Evolutionary conservation across 2,329 filamentous ascomycete species (phyloP), one percentile per base, ranked within the genome.

Genomic region (Leptographium wingfieldii): DNA sequence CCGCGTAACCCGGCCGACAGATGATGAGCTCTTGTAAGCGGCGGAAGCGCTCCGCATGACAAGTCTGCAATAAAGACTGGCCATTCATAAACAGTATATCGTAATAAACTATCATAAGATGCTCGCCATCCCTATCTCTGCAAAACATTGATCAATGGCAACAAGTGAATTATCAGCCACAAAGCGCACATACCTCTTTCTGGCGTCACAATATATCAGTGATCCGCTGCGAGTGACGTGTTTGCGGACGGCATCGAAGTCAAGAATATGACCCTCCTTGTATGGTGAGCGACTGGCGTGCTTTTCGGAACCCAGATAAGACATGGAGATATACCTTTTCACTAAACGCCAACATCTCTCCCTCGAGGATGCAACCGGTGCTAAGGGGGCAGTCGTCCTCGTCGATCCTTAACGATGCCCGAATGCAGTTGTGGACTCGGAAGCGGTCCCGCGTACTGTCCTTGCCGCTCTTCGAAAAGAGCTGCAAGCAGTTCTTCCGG

Each of bases 401-500:
- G 3, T 83, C 83, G 40, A 95, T 76, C 9, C 76, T 77, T 5
- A 95, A 73, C 3, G 86, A 85, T 3, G 83, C 74, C 49, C 78
- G 76, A 60, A 96, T 83, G 1, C 79, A 79, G 2, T 68, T 68
- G 63, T 88, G 84, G 27, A 95, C 70, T 1, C 74, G 76, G 12
- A 70, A 66, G 40, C 87, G 81, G 69, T 95, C 91, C 57, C 74
- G 68, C 0, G 90, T 96, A 53, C 90, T 92, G 65, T 96, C 89
- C 69, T 94, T 95, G 61, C 91, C 90, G 67, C 90, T 94, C 69
- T 96, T 96, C 11, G 90, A 95, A 69, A 94, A 96, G 35, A 96
- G 92, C 63, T 87, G 85, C 33, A 95, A 83, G 55, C 77, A 80
- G 1, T 78, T 68, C 1, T 61, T 68, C 55, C 16, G 60, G 19